A percentile compares a stretch with the other conserved stretches of the same genome.
These are phyloP conservation scores for Fraxinus sp. DNA, from an alignment of 305 asterid species.

Conservation along the genomic window DNA sequence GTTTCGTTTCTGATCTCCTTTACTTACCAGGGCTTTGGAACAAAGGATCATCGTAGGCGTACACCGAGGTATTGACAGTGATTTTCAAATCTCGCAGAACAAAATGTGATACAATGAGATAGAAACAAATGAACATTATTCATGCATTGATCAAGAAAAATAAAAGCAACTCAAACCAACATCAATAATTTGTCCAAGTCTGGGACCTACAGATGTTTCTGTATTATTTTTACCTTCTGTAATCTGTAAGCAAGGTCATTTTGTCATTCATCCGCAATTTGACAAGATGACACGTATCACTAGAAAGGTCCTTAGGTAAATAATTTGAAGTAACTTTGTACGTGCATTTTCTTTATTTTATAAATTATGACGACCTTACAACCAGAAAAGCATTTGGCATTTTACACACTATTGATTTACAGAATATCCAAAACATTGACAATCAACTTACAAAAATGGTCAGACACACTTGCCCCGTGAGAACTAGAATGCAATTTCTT, in stretches of 20 bases:
- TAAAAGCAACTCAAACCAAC: background rate
- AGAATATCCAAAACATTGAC: slow-evolving; percentile 2
- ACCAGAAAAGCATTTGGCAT: background rate
- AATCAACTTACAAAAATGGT: slow-evolving; percentile 24
- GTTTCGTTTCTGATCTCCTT: background rate
- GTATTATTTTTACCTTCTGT: background rate
- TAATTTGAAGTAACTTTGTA: background rate
- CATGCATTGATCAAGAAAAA: background rate
- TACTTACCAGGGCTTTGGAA: background rate
- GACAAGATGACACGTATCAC: background rate
- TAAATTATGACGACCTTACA: background rate
- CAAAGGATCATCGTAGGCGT: background rate
- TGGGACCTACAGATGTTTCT: background rate
- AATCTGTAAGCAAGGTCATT: background rate
- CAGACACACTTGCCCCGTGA: background rate
- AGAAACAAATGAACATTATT: background rate
- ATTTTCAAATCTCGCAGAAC: background rate
- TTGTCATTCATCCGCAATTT: background rate
- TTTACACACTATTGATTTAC: background rate
- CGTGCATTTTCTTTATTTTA: background rate
- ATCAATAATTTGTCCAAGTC: background rate
- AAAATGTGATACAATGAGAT: background rate
- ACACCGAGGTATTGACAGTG: background rate
- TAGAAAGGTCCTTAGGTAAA: background rate
- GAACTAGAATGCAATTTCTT: slow-evolving; percentile 84